Evolutionary conservation across 768 basidiomycete species (phyloP).

Genomic region (Collybiopsis confluens): DNA sequence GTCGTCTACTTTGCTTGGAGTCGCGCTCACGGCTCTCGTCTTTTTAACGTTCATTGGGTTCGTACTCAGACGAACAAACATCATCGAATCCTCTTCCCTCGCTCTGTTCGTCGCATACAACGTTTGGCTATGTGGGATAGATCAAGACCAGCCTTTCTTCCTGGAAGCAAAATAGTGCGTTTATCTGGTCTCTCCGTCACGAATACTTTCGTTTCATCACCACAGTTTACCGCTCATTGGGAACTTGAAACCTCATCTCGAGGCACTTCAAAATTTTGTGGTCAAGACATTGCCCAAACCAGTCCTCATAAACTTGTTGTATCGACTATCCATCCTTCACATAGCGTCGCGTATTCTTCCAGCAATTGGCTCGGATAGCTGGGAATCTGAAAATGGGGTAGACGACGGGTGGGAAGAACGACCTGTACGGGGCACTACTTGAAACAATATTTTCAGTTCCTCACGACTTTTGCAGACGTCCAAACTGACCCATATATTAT

Average conservation of each 20-base stretch:
- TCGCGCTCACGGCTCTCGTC: constrained; percentile 80
- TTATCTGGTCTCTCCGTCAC: neutral
- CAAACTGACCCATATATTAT: constrained; percentile 63
- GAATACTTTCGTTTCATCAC: constrained; percentile 6
- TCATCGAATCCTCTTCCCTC: constrained; percentile 86
- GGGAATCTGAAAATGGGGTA: constrained; percentile 63
- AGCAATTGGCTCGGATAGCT: constrained; percentile 77
- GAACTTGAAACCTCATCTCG: constrained; percentile 78
- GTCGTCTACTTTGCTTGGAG: constrained; percentile 85
- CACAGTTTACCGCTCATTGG: constrained; percentile 68
- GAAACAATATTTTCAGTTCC: constrained; percentile 4
- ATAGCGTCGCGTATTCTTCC: constrained; percentile 80
- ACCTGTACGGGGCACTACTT: constrained; percentile 47
- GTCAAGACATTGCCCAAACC: constrained; percentile 85
- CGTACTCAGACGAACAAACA: constrained; percentile 81
- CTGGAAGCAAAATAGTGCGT: constrained; percentile 70
- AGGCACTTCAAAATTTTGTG: constrained; percentile 75
- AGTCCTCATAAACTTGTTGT: constrained; percentile 72
- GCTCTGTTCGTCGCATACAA: constrained; percentile 88
- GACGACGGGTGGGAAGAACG: constrained; percentile 68
- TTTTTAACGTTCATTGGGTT: constrained; percentile 94
- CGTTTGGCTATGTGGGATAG: constrained; percentile 85
- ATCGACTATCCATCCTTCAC: constrained; percentile 77
- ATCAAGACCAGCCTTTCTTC: constrained; percentile 59
- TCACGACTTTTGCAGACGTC: constrained; percentile 52